Evolutionary conservation across 768 basidiomycete genomes (phyloP), one percentile per base, ranked within the genome.

Genomic region (Kwoniella europaea): DNA sequence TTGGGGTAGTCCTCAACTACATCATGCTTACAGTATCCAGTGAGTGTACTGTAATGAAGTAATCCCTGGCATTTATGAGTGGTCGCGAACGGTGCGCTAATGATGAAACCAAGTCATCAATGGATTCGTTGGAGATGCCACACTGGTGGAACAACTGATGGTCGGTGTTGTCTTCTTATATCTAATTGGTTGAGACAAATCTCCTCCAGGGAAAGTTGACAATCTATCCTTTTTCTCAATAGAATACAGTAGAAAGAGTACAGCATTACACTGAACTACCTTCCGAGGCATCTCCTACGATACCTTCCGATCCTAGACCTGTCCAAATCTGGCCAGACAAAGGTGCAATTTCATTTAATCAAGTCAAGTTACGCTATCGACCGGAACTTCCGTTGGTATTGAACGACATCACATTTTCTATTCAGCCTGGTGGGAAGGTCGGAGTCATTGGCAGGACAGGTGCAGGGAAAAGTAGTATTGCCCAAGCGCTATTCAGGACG

Each of bases 381-480:
- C 86, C 89, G 0, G 93, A 90, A 41, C 85, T 96, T 9, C 92
- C 93, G 67, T 84, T 91, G 15, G 91, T 94, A 6, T 83, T 98
- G 24, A 90, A 88, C 74, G 87, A 90, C 35, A 87, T 98, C 64
- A 88, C 87, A 12, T 82, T 98, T 69, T 86, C 82, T 10, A 89
- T 94, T 74, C 86, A 88, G 76, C 86, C 91, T 0, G 88, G 87
- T 57, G 92, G 94, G 81, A 96, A 95, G 83, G 88, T 83, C 10
- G 96, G 96, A 18, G 89, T 97, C 64, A 86, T 87, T n/a, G 87
- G 87, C 0, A 76, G 87, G 58, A 98, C 95, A 7, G 94, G 87
- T 20, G 90, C 90, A 58, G 85, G 84, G 13, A 85, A 86, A 70
- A 78, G 73, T 52, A 76, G 77, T 72, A 81, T 68, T 50, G 71